Percentiles rank a stretch among this genome's conserved stretches.
Conservation (phyloP, 2,329 filamentous ascomycete genomes). For the Stachybotrys elegans region DNA sequence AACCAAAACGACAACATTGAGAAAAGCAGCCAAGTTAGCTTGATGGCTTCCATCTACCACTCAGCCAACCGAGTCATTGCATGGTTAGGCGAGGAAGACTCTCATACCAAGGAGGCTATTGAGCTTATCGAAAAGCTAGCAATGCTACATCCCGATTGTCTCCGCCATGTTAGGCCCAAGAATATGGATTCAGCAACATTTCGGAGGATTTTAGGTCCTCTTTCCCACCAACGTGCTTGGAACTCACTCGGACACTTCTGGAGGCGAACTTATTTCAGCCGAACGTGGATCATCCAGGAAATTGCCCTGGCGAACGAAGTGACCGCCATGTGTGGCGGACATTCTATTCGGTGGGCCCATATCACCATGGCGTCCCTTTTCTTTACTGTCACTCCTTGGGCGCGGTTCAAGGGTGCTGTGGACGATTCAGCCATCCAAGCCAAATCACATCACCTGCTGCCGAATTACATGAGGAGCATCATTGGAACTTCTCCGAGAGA, state of each 20-base stretch:
- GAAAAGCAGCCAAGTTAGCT: slow-evolving; percentile 4
- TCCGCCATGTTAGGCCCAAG: not conserved
- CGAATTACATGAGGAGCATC: not conserved
- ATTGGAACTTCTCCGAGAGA: not conserved
- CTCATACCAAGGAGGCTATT: not conserved
- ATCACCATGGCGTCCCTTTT: not conserved
- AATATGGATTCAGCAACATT: not conserved
- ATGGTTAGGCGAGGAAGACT: slow-evolving; percentile 4
- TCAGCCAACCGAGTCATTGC: not conserved
- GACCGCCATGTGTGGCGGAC: not conserved
- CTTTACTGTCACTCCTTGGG: not conserved
- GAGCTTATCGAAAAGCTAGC: not conserved
- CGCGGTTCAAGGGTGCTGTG: not conserved
- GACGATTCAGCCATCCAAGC: not conserved
- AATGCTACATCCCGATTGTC: not conserved
- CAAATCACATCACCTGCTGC: not conserved
- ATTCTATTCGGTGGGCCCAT: not conserved
- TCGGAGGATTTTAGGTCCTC: not conserved
- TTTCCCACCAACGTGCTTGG: not conserved
- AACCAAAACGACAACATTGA: slow-evolving; percentile 2
- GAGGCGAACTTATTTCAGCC: not conserved
- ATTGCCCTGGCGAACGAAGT: not conserved
- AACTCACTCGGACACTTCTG: not conserved
- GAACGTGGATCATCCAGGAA: not conserved
- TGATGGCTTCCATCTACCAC: slow-evolving; percentile 3